Evolutionary conservation across 1,284 basidiomycete species (phyloP).

Genomic region (Apiotrichum laibachii): DNA sequence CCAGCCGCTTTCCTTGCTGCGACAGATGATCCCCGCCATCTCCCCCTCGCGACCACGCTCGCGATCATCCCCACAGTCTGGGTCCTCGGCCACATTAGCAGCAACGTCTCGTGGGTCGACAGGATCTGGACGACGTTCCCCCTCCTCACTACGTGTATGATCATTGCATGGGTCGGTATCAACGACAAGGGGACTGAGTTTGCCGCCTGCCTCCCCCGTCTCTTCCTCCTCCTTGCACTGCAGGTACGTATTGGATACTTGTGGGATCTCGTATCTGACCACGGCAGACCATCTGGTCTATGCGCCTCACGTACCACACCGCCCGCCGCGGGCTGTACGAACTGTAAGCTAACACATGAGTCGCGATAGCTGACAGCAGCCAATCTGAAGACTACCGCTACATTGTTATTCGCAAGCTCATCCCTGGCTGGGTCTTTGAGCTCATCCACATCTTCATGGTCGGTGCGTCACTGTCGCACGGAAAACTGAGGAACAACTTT

Average conservation of each 20-base stretch:
- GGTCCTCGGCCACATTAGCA: constrained; percentile 56
- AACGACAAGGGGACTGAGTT: constrained; percentile 61
- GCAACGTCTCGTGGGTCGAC: constrained; percentile 77
- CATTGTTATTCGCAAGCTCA: constrained; percentile 66
- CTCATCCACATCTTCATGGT: constrained; percentile 79
- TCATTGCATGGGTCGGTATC: constrained; percentile 56
- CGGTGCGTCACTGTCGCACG: constrained; percentile 45
- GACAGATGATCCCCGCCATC: constrained; percentile 34
- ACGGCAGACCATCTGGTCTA: constrained; percentile 60
- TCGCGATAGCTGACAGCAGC: constrained; percentile 4
- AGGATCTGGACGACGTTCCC: constrained; percentile 71
- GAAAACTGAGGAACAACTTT: too few relatives aligned
- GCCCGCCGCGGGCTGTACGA: constrained; percentile 79
- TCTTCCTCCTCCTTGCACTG: constrained; percentile 66
- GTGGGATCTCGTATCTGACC: background rate
- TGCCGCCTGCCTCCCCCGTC: constrained; percentile 59
- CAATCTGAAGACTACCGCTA: constrained; percentile 86
- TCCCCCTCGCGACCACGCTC: constrained; percentile 29
- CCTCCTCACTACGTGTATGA: constrained; percentile 71
- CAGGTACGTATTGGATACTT: constrained; percentile 53
- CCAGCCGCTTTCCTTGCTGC: constrained; percentile 24
- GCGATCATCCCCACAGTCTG: constrained; percentile 35
- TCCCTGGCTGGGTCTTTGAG: constrained; percentile 68
- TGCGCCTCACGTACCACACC: constrained; percentile 76
- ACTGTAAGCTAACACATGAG: constrained; percentile 27